Evolutionary conservation across 192 early-diverging fungal species (phyloP).

Genomic region (Coemansia sp.): DNA sequence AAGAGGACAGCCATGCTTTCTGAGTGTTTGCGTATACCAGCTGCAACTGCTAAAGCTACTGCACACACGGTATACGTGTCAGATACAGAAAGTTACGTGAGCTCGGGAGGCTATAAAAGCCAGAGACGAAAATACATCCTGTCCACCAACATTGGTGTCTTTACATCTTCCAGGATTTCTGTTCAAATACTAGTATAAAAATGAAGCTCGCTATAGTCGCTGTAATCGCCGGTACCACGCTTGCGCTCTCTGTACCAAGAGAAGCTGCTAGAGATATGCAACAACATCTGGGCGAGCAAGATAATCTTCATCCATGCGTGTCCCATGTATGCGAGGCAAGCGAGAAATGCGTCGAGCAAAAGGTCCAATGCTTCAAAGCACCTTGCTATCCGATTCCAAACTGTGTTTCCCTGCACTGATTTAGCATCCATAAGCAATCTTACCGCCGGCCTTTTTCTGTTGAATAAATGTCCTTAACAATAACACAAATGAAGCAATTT

Average conservation of each 20-base stretch:
- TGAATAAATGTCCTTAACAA: not conserved
- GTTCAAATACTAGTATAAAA: not conserved
- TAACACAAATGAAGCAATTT: too few species aligned
- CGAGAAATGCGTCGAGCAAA: slow-evolving; percentile 25
- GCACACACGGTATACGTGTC: not conserved
- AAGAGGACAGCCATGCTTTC: not conserved
- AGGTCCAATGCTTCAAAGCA: slow-evolving; percentile 23
- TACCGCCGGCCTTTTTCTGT: not conserved
- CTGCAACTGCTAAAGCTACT: not conserved
- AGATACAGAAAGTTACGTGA: not conserved
- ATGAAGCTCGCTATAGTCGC: slow-evolving; percentile 15
- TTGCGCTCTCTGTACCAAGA: not conserved
- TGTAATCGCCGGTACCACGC: not conserved
- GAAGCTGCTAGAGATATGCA: not conserved
- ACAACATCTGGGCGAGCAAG: not conserved
- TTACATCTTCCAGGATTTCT: not conserved
- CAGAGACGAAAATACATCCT: not conserved
- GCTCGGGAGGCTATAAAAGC: not conserved
- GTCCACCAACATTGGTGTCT: not conserved
- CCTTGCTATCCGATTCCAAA: slow-evolving; percentile 36
- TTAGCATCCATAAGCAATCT: not conserved
- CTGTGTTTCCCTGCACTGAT: slow-evolving; percentile 11
- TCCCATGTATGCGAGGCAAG: slow-evolving; percentile 7
- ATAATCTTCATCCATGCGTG: slow-evolving; percentile 20
- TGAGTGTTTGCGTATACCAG: not conserved